Percentiles rank a stretch among this genome's conserved stretches.
phyloP scores from a whole-genome alignment of 495 filamentous ascomycete species.

The Oleoguttula mirabilis region DNA sequence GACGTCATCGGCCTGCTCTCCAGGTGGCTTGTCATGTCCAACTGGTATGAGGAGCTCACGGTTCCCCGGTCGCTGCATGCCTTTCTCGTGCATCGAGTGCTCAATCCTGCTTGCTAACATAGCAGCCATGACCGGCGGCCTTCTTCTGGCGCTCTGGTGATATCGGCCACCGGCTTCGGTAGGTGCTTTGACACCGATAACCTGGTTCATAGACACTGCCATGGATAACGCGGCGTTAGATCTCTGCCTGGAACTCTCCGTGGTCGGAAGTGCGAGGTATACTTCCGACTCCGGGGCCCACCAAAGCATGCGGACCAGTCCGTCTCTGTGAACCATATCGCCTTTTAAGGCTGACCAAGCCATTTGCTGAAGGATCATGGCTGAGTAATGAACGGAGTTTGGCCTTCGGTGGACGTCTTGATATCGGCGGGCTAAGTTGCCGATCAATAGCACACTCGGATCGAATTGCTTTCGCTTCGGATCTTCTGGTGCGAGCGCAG shows the following conservation, averaged over 20 bases:
- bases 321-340: constrained; percentile 5
- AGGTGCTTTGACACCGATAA: constrained; percentile 4
- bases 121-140: no score
- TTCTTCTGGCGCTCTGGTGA: no score
- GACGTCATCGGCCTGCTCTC: no score
- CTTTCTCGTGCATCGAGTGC: neutral
- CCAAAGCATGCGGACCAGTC: constrained; percentile 17
- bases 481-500: constrained; percentile 3
- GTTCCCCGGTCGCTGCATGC: neutral
- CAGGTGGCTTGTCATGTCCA: no score
- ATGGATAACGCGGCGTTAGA: constrained; percentile 4
- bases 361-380: constrained; percentile 4
- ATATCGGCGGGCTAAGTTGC: constrained; percentile 11
- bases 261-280: neutral
- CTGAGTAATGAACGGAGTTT: neutral
- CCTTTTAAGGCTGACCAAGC: neutral
- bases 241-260: neutral
- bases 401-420: neutral
- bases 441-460: constrained; percentile 12
- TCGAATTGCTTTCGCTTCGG: constrained; percentile 4
- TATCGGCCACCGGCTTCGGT: no score
- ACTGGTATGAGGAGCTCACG: neutral
- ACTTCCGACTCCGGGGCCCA: constrained; percentile 11
- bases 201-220: neutral
- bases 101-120: neutral